phyloP scores from a whole-genome alignment of 495 filamentous ascomycete species.

The Eremomyces bilateralis region DNA sequence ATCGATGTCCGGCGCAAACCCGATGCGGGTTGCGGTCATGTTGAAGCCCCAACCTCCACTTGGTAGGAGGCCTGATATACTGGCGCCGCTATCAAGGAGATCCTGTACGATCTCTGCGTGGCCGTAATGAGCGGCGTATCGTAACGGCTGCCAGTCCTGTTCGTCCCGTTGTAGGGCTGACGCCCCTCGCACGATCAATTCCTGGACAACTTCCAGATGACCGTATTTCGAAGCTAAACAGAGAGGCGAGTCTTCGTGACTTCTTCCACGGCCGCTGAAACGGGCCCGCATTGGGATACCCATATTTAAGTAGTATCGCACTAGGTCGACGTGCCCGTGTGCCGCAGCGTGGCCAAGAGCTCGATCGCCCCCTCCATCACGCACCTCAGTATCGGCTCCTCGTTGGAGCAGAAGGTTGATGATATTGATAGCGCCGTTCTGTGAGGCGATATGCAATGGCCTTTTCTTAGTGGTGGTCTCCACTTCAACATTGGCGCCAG shows the following conservation, averaged over 20 bases:
- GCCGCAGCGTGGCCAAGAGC: conserved; percentile 20
- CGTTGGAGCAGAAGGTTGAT: conserved; percentile 21
- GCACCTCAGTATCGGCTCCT: conserved; percentile 20
- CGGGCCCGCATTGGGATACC: conserved; percentile 18
- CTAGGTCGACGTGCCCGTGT: conserved; percentile 19
- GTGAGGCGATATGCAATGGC: conserved; percentile 23
- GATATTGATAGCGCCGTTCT: conserved; percentile 15
- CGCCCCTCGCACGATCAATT: conserved; percentile 20
- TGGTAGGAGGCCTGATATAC: conserved; percentile 1
- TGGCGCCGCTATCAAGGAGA: conserved; percentile 3
- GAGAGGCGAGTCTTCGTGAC: conserved; percentile 22
- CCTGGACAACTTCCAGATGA: conserved; percentile 18
- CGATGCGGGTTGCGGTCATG: conserved; percentile 3
- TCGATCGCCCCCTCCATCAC: conserved; percentile 21
- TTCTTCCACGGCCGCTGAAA: conserved; percentile 10
- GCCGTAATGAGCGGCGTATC: conserved; percentile 23
- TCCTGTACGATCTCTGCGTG: conserved; percentile 17
- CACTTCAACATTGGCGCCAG: conserved; percentile 22
- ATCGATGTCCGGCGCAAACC: conserved; percentile 1
- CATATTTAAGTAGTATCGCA: conserved; percentile 19
- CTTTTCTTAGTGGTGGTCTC: conserved; percentile 14
- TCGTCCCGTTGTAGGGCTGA: conserved; percentile 22
- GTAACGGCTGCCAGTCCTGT: conserved; percentile 20
- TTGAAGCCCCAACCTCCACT: conserved; percentile 1
- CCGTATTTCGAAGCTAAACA: conserved; percentile 24